Conservation (phyloP, 768 basidiomycete genomes). For the Astraeus odoratus region DNA sequence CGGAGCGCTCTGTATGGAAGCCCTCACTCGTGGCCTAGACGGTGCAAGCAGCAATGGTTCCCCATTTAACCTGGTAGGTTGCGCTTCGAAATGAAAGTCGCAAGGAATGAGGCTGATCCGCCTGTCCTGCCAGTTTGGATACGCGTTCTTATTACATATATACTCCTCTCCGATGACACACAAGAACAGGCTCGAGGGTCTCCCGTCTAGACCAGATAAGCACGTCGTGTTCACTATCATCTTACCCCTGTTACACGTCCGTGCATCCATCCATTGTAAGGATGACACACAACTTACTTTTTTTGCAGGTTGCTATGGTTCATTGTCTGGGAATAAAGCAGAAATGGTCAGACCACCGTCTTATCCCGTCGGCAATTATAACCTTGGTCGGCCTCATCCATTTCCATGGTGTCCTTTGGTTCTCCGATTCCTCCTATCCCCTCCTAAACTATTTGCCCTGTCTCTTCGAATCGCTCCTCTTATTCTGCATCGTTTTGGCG, state of each 20-base stretch:
- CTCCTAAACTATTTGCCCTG: constrained; percentile 70
- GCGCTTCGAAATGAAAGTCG: constrained; percentile 5
- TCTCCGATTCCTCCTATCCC: constrained; percentile 47
- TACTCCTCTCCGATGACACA: constrained; percentile 65
- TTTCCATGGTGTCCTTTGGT: constrained; percentile 58
- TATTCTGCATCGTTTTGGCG: constrained; percentile 52
- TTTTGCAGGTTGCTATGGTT: constrained; percentile 47
- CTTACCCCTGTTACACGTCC: constrained; percentile 66
- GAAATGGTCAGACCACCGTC: constrained; percentile 57
- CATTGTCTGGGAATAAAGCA: constrained; percentile 63
- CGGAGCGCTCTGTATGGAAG: constrained; percentile 55
- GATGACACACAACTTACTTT: not conserved
- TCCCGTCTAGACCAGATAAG: constrained; percentile 61
- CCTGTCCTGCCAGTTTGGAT: constrained; percentile 49
- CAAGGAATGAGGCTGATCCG: constrained; percentile 1
- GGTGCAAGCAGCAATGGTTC: constrained; percentile 50
- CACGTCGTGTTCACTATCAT: constrained; percentile 68
- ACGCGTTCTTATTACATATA: constrained; percentile 68
- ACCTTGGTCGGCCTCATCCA: constrained; percentile 56
- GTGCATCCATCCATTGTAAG: constrained; percentile 9
- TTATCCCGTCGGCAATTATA: constrained; percentile 60
- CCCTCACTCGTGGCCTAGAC: constrained; percentile 61
- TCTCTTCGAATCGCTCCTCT: constrained; percentile 59
- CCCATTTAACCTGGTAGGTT: constrained; percentile 66
- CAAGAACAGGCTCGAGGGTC: constrained; percentile 29